phyloP scores from a whole-genome alignment of 148 eudicot species.

The Heliosperma pusillum region DNA sequence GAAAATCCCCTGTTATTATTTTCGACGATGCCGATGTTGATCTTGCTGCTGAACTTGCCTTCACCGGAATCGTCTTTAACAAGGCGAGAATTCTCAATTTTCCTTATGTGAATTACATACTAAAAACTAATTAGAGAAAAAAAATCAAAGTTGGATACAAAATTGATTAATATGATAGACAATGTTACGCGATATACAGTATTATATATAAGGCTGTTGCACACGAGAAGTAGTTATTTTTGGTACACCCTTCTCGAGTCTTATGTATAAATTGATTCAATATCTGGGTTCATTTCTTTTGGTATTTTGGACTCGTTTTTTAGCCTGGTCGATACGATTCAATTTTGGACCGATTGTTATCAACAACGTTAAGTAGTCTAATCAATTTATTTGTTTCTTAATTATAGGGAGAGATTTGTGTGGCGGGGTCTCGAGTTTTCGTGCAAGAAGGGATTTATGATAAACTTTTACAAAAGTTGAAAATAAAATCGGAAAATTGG shows the following conservation, averaged over 20 bases:
- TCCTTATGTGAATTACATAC: background rate
- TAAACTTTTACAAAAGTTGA: conserved; percentile 46
- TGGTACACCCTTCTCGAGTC: too few relatives aligned
- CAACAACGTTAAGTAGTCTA: too few relatives aligned
- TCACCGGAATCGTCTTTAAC: conserved; percentile 48
- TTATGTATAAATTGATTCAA: too few relatives aligned
- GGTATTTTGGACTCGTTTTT: background rate
- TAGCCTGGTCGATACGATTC: too few relatives aligned
- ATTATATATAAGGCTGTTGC: too few relatives aligned
- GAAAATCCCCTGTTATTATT: conserved; percentile 76
- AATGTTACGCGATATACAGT: too few relatives aligned
- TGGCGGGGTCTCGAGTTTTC: conserved; percentile 67
- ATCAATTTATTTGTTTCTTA: background rate
- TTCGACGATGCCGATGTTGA: conserved; percentile 85
- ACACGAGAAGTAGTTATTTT: too few relatives aligned
- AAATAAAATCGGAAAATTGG: conserved; percentile 53
- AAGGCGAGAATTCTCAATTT: conserved; percentile 37
- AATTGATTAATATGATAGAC: too few relatives aligned
- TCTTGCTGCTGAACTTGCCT: conserved; percentile 51
- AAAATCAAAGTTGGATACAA: too few relatives aligned
- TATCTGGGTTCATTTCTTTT: too few relatives aligned
- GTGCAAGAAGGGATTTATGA: conserved; percentile 89
- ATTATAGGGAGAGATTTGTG: conserved; percentile 74
- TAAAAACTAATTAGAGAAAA: background rate
- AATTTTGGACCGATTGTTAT: too few relatives aligned